A percentile compares a stretch with the other conserved stretches of the same genome.
Conservation (phyloP, 2,329 filamentous ascomycete genomes). For the Colletotrichum karsti region DNA sequence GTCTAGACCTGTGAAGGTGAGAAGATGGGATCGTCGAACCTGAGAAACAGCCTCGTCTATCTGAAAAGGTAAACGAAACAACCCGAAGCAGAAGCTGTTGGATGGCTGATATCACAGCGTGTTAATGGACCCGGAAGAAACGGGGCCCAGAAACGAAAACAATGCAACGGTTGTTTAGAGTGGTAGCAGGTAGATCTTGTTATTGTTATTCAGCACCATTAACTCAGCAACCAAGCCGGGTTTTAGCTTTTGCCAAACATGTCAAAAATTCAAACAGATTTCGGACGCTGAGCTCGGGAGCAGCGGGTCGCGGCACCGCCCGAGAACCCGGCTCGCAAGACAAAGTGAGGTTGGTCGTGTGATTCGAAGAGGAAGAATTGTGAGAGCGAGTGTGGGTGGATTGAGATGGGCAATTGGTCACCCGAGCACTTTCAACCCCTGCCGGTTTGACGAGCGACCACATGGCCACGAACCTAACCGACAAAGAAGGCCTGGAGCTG, state of each 20-base stretch:
- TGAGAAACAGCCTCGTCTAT: background rate
- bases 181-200: background rate
- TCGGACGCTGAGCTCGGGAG: background rate
- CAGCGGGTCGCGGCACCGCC: slow-evolving; percentile 13
- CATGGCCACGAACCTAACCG: slow-evolving; percentile 10
- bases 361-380: background rate
- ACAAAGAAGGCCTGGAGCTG: background rate
- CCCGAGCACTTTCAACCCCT: background rate
- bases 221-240: background rate
- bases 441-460: background rate
- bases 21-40: background rate
- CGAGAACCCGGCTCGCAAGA: slow-evolving; percentile 16
- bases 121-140: slow-evolving; percentile 12
- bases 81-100: background rate
- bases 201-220: background rate
- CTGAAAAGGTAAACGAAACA: background rate
- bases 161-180: slow-evolving; percentile 10
- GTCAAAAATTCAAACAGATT: background rate
- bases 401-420: slow-evolving; percentile 6
- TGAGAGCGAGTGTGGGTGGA: background rate
- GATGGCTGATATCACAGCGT: background rate
- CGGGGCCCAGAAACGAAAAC: slow-evolving; percentile 7
- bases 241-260: background rate
- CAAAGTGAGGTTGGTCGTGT: background rate
- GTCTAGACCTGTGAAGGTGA: background rate